Conservation (phyloP, 164 flowering plant species). For the Liriodendron chinense region DNA sequence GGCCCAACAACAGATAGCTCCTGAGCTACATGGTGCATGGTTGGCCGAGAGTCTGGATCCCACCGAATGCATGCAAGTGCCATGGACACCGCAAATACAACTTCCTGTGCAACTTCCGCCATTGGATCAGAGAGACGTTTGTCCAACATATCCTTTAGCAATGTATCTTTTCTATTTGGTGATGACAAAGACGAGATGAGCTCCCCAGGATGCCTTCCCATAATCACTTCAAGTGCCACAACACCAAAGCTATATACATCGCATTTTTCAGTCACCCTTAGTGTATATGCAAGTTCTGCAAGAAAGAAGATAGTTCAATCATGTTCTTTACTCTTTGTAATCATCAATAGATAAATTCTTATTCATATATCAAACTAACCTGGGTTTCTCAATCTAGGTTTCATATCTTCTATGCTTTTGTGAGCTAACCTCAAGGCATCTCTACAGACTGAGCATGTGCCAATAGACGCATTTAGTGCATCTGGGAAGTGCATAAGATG, state of each 20-base stretch:
- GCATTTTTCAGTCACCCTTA: not conserved
- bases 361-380: too few species aligned
- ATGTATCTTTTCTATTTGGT: not conserved
- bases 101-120: not conserved
- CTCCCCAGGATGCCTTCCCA: constrained; percentile 5
- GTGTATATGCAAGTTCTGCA: constrained; percentile 3
- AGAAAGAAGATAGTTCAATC: not conserved
- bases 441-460: too few species aligned
- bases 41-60: not conserved
- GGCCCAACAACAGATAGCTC: not conserved
- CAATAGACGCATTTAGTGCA: too few species aligned
- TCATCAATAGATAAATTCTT: too few species aligned
- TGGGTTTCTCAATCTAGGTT: too few species aligned
- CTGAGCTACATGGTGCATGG: not conserved
- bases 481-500: too few species aligned
- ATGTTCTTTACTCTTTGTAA: too few species aligned
- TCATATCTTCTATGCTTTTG: too few species aligned
- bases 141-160: constrained; percentile 1
- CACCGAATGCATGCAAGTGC: not conserved
- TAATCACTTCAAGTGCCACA: not conserved
- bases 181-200: not conserved
- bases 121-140: not conserved
- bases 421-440: too few species aligned
- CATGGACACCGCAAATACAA: not conserved
- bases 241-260: constrained; percentile 1